Conservation (phyloP, 2,329 filamentous ascomycete species). For the Chaetomium sp. region DNA sequence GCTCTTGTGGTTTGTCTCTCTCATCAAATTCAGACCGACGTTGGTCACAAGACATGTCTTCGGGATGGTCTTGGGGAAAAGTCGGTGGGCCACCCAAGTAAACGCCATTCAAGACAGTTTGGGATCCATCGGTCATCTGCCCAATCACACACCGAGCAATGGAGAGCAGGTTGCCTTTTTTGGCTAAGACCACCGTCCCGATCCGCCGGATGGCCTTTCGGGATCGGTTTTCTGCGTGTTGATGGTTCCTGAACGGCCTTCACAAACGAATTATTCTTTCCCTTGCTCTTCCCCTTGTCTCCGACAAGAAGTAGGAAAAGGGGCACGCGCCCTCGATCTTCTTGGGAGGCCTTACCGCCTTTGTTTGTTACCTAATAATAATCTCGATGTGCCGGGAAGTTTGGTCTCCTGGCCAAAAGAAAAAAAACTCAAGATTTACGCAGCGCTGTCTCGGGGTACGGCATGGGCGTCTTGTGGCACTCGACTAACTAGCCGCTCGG, state of each 20-base stretch:
- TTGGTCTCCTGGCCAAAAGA: too few relatives aligned
- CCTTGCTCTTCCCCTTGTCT: not conserved
- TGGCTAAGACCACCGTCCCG: conserved; percentile 16
- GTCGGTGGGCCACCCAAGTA: conserved; percentile 3
- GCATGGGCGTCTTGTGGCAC: not conserved
- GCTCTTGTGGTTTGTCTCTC: not conserved
- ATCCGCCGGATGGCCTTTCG: conserved; percentile 15
- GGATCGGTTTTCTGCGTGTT: conserved; percentile 7
- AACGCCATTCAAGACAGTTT: not conserved
- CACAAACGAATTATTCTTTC: not conserved
- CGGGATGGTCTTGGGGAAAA: conserved; percentile 3
- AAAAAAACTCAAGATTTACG: too few relatives aligned
- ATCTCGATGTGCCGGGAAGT: not conserved
- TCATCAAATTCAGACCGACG: not conserved
- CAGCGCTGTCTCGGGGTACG: conserved; percentile 8
- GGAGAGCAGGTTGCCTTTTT: conserved; percentile 13
- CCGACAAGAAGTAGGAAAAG: not conserved
- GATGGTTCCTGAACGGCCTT: too few relatives aligned
- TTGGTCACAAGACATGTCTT: conserved; percentile 4
- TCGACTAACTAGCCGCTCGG: not conserved
- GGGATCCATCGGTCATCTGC: not conserved
- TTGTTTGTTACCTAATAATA: conserved; percentile 13
- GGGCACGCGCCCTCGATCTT: conserved; percentile 1
- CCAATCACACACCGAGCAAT: conserved; percentile 14
- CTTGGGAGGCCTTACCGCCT: conserved; percentile 7